Evolutionary conservation across 306 rosid genomes (phyloP), one percentile per base, ranked within the genome.

Genomic region (Sicyos baderoa): DNA sequence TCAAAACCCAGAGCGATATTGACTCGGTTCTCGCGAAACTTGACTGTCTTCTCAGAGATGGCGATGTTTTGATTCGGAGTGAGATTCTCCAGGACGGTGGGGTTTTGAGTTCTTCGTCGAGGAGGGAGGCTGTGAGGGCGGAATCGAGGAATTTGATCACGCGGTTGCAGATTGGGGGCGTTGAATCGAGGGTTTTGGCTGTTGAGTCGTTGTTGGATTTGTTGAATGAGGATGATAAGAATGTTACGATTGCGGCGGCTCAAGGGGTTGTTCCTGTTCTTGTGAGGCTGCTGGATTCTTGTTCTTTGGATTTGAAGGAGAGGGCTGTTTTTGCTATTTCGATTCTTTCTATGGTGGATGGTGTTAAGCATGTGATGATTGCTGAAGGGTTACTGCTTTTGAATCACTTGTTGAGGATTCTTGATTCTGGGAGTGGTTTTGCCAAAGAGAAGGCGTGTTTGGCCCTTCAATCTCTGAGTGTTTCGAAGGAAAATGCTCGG

Each of bases 191-290:
- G 42, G 58, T 47, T 58, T 68, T 86, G 21, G 89, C 97, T 2
- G 78, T 93, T 80, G 96, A 89, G 29, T 78, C 88, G 14, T 68
- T 93, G 14, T 40, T 88, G 19, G 57, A 64, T 17, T 54, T 93
- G 10, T 81, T 93, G 3, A 76, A 80, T 45, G 84, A 80, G 69
- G 97, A 89, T 62, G 98, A 89, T 35, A 93, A 93, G 86, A 90
- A 93, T 74, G 98, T 93, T 6, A 83, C 86, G 52, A 93, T 88
- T 11, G 85, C 91, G 0, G 97, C 90, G n/a, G 97, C 97, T 9
- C 98, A 93, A 75, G 98, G 98, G 2, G 82, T 84, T 0, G 94
- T 93, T 27, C 98, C 95, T 12, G 89, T 90, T 22, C 87, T 93
- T 18, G 85, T 86, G 18, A 86, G 89, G 2, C 60, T 86, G 9